phyloP scores from a whole-genome alignment of 1,284 basidiomycete genomes.

The Pseudozyma pruni region DNA sequence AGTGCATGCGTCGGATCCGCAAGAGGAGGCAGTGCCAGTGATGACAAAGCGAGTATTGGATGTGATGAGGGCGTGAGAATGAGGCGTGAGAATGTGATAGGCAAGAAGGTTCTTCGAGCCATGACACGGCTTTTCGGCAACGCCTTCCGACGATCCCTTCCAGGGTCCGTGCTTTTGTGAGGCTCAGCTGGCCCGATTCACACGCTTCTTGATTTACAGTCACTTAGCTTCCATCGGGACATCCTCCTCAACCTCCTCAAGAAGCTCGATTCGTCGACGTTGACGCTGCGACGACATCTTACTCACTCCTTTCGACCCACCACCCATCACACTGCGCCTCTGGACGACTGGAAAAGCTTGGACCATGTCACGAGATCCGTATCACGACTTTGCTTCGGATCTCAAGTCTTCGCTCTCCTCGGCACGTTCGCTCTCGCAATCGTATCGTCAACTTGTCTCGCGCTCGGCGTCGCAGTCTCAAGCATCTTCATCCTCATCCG shows the following conservation, averaged over 20 bases:
- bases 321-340: too few species aligned
- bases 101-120: not conserved
- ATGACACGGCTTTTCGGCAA: slow-evolving; percentile 16
- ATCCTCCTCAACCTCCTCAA: not conserved
- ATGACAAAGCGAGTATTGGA: not conserved
- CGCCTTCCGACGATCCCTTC: not conserved
- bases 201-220: slow-evolving; percentile 2
- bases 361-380: slow-evolving; percentile 63
- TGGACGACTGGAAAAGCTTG: too few species aligned
- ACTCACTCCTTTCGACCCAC: too few species aligned
- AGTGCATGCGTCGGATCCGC: too few species aligned
- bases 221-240: slow-evolving; percentile 5
- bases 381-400: slow-evolving; percentile 63
- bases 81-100: not conserved
- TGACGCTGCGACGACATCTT: too few species aligned
- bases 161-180: slow-evolving; percentile 24
- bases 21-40: not conserved
- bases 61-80: not conserved
- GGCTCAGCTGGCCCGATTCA: slow-evolving; percentile 9
- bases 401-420: slow-evolving; percentile 53
- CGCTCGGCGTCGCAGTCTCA: slow-evolving; percentile 8
- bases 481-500: slow-evolving; percentile 1
- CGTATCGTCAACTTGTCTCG: slow-evolving; percentile 38
- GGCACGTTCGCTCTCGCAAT: slow-evolving; percentile 41
- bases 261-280: too few species aligned